Percentiles rank a stretch among this genome's conserved stretches.
phyloP scores from a whole-genome alignment of 495 filamentous ascomycete genomes.

The Tricharina praecox region DNA sequence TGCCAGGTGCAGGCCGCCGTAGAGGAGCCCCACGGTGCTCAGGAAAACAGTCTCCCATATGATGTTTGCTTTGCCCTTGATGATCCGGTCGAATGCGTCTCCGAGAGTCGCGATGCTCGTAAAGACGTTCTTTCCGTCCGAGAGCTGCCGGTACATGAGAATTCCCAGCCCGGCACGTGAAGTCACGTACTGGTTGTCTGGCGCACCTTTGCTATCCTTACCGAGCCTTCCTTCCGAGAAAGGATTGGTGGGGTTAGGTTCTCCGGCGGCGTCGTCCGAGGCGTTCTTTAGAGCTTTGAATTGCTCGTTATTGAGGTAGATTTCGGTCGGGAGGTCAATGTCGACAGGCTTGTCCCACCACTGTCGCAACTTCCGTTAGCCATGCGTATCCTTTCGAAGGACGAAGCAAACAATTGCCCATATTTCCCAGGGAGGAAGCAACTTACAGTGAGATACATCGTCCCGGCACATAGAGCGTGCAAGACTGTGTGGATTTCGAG shows the following conservation, averaged over 20 bases:
- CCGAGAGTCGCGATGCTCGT: neutral
- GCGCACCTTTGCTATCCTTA: neutral
- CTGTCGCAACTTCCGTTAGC: too few relatives aligned
- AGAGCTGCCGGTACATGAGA: neutral
- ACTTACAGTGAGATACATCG: slow-evolving; percentile 25
- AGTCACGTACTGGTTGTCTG: neutral
- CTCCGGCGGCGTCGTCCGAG: neutral
- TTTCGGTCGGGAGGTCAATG: neutral
- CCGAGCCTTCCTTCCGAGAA: neutral
- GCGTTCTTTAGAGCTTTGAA: neutral
- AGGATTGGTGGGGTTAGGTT: slow-evolving; percentile 1
- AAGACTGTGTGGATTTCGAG: slow-evolving; percentile 29
- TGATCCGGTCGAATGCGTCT: neutral
- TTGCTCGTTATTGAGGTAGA: neutral
- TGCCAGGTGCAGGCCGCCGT: slow-evolving; percentile 1
- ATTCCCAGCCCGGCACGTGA: neutral
- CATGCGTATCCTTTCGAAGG: too few relatives aligned
- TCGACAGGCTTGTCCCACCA: slow-evolving; percentile 31
- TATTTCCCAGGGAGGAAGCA: neutral
- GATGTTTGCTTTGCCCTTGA: neutral
- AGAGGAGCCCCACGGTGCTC: neutral
- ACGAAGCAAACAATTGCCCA: neutral
- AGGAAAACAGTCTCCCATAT: neutral
- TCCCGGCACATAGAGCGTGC: slow-evolving; percentile 28
- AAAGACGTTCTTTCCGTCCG: neutral